phyloP scores from a whole-genome alignment of 495 filamentous ascomycete genomes.

The Hyaloscypha bicolor region DNA sequence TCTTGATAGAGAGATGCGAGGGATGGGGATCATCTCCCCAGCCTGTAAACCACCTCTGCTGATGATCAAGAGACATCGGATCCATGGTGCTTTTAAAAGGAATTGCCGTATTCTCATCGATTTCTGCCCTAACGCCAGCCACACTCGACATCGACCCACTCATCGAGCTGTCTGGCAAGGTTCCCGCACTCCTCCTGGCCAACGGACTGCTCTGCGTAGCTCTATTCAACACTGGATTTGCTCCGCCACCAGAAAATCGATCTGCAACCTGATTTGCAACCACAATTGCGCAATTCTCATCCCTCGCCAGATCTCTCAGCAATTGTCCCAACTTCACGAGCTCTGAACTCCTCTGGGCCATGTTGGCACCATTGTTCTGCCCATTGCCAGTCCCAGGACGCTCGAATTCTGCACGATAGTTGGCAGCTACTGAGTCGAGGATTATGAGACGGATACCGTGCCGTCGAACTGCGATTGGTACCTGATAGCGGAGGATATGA shows the following conservation, averaged over 20 bases:
- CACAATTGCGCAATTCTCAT: slow-evolving; percentile 78
- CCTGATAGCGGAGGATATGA: slow-evolving; percentile 89
- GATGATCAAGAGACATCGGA: slow-evolving; percentile 75
- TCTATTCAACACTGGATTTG: slow-evolving; percentile 16
- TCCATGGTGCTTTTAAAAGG: slow-evolving; percentile 40
- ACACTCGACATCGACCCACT: slow-evolving; percentile 10
- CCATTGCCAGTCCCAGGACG: slow-evolving; percentile 35
- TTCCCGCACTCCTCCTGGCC: slow-evolving; percentile 19
- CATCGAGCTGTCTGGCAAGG: slow-evolving; percentile 14
- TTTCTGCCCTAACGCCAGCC: not conserved
- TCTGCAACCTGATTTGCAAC: slow-evolving; percentile 97
- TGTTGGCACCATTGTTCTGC: slow-evolving; percentile 23
- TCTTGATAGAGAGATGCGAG: slow-evolving; percentile 21
- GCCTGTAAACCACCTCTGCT: slow-evolving; percentile 91
- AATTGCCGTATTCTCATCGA: slow-evolving; percentile 33
- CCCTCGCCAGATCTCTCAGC: slow-evolving; percentile 72
- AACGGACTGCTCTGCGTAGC: slow-evolving; percentile 28
- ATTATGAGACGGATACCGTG: slow-evolving; percentile 79
- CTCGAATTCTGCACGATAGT: slow-evolving; percentile 89
- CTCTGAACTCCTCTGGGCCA: slow-evolving; percentile 58
- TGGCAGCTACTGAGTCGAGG: slow-evolving; percentile 89
- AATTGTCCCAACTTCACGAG: slow-evolving; percentile 76
- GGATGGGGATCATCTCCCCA: slow-evolving; percentile 71
- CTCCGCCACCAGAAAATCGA: slow-evolving; percentile 55
- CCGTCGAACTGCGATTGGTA: slow-evolving; percentile 78